Evolutionary conservation across 805 yeast species (phyloP).

Genomic region (Candida arabinofermentans): DNA sequence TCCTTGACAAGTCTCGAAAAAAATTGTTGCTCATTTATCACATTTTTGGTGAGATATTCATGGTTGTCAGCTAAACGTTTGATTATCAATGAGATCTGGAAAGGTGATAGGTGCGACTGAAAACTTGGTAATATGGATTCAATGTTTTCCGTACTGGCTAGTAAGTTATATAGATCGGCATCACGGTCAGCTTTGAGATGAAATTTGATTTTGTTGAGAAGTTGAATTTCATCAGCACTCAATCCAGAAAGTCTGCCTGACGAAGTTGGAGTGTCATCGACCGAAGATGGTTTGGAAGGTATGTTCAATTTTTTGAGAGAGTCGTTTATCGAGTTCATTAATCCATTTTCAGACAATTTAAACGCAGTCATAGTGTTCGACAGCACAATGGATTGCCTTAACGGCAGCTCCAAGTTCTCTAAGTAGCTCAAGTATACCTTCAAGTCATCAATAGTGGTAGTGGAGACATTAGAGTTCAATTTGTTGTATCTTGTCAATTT

Average conservation of each 20-base stretch:
- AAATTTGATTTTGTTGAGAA: conserved; percentile 7
- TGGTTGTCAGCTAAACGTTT: conserved; percentile 12
- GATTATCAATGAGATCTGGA: conserved; percentile 18
- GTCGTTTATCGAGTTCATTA: conserved; percentile 3
- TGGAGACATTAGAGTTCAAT: neutral
- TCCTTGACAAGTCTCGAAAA: conserved; percentile 19
- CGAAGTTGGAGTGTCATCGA: neutral
- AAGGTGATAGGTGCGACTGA: conserved; percentile 5
- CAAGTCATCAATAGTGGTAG: conserved; percentile 11
- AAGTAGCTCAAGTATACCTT: conserved; percentile 7
- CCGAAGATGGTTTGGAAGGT: neutral
- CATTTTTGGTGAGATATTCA: conserved; percentile 5
- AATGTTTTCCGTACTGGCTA: neutral
- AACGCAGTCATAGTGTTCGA: conserved; percentile 2
- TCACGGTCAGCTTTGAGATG: conserved; percentile 11
- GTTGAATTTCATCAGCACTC: neutral
- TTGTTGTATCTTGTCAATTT: neutral
- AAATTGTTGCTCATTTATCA: conserved; percentile 17
- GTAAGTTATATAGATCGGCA: conserved; percentile 8
- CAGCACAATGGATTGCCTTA: neutral
- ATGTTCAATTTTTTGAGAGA: conserved; percentile 1
- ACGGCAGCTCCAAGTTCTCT: conserved; percentile 1
- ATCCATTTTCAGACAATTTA: conserved; percentile 9
- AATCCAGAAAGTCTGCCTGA: neutral
- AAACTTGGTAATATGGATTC: conserved; percentile 1